Evolutionary conservation across 163 green algal species (phyloP).

Genomic region (Scenedesmus sp.): DNA sequence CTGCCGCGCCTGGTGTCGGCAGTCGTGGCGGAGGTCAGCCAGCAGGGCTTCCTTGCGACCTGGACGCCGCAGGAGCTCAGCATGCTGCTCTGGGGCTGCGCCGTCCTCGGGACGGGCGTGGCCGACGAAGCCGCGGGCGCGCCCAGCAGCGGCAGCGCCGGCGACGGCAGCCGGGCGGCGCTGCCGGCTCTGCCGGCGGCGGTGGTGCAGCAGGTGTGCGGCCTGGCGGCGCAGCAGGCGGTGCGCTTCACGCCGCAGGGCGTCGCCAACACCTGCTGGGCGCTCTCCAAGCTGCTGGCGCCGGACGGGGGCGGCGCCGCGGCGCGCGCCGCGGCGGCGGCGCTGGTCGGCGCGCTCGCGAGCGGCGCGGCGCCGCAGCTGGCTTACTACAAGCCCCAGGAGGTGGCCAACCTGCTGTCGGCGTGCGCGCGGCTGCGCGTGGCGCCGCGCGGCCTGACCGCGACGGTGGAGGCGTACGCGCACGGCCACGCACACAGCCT

Average conservation of each 20-base stretch:
- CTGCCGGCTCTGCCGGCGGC: neutral
- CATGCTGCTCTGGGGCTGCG: constrained; percentile 46
- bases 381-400: constrained; percentile 40
- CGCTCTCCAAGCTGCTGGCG: constrained; percentile 16
- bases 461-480: constrained; percentile 1
- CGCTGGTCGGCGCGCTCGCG: neutral
- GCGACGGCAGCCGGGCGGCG: constrained; percentile 7
- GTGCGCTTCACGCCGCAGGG: constrained; percentile 44
- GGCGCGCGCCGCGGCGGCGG: constrained; percentile 16
- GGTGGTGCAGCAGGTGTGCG: constrained; percentile 11
- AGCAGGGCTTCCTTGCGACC: constrained; percentile 31
- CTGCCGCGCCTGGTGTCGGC: constrained; percentile 34
- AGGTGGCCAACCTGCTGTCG: constrained; percentile 18
- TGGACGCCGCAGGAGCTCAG: constrained; percentile 39
- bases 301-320: constrained; percentile 6
- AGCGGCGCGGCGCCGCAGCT: constrained; percentile 17
- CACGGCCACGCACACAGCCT: constrained; percentile 7
- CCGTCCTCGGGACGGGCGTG: constrained; percentile 1
- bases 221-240: constrained; percentile 20
- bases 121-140: constrained; percentile 1
- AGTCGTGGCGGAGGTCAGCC: constrained; percentile 6
- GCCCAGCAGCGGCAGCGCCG: neutral
- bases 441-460: neutral
- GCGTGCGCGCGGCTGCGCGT: neutral
- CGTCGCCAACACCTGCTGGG: constrained; percentile 19